Evolutionary conservation across 768 basidiomycete species (phyloP).

Genomic region (Pleurotus platypus): DNA sequence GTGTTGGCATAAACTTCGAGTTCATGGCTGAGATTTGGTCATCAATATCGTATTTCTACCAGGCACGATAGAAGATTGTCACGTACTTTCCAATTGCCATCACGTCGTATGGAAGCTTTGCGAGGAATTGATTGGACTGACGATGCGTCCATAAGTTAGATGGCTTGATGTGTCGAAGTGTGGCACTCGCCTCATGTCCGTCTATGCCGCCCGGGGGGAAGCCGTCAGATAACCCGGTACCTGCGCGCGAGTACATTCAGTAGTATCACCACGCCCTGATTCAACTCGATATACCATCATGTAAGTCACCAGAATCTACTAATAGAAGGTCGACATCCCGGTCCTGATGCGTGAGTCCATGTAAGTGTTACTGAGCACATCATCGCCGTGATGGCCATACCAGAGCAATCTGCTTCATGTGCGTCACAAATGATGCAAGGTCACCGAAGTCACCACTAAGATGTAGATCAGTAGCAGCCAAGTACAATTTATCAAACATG

Average conservation of each 20-base stretch:
- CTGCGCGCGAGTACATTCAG: constrained; percentile 23
- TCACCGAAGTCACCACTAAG: constrained; percentile 59
- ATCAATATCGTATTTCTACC: not conserved
- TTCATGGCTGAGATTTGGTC: constrained; percentile 56
- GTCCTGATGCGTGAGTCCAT: constrained; percentile 27
- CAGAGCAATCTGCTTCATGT: constrained; percentile 74
- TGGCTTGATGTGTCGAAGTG: too few relatives aligned
- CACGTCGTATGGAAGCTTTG: constrained; percentile 59
- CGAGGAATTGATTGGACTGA: not conserved
- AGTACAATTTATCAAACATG: not conserved
- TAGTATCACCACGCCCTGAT: not conserved
- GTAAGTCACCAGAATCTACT: constrained; percentile 78
- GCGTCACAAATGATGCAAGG: constrained; percentile 79
- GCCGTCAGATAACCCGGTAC: constrained; percentile 77
- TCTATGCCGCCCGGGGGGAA: constrained; percentile 68
- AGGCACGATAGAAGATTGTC: not conserved
- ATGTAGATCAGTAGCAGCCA: not conserved
- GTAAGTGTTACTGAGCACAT: not conserved
- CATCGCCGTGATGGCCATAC: constrained; percentile 24
- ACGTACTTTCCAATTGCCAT: constrained; percentile 82
- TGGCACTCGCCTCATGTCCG: constrained; percentile 55
- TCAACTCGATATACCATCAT: constrained; percentile 46
- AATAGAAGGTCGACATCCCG: constrained; percentile 81
- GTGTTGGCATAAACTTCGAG: constrained; percentile 68
- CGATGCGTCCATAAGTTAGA: too few relatives aligned